phyloP scores from a whole-genome alignment of 257 asterid species.

The Solanum paucissectum region DNA sequence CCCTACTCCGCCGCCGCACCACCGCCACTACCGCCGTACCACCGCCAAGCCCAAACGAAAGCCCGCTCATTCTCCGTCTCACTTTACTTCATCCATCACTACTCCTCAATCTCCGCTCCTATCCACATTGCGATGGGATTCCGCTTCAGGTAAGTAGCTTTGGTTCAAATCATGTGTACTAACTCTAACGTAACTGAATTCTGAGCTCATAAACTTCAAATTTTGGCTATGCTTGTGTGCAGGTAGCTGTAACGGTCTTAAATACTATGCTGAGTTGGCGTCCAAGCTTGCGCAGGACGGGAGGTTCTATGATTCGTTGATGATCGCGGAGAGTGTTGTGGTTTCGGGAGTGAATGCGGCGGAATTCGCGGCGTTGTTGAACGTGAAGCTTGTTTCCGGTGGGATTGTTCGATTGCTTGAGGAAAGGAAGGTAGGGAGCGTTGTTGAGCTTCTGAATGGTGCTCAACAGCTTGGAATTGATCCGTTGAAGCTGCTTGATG shows the following conservation, averaged over 20 bases:
- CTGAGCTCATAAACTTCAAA: neutral
- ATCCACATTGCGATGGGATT: conserved; percentile 29
- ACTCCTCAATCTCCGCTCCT: conserved; percentile 32
- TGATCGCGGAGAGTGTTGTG: conserved; percentile 50
- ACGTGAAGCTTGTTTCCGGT: conserved; percentile 27
- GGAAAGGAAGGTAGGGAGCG: conserved; percentile 27
- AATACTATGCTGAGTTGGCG: conserved; percentile 56
- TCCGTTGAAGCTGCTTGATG: conserved; percentile 43
- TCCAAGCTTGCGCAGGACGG: conserved; percentile 71
- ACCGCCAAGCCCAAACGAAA: conserved; percentile 20
- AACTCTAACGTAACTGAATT: neutral
- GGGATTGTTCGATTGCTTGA: conserved; percentile 40
- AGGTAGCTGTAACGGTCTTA: conserved; percentile 15
- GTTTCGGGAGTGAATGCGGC: conserved; percentile 46
- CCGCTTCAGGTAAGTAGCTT: neutral
- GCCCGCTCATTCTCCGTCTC: conserved; percentile 15
- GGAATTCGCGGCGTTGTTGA: conserved; percentile 30
- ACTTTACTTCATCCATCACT: neutral
- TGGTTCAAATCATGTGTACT: neutral
- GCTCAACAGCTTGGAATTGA: conserved; percentile 44
- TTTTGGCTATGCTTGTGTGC: neutral
- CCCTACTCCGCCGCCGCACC: conserved; percentile 14
- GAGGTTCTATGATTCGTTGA: conserved; percentile 54
- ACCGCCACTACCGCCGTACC: conserved; percentile 13
- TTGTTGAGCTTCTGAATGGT: conserved; percentile 28